Percentiles rank a stretch among this genome's conserved stretches.
Evolutionary conservation across 2,329 filamentous ascomycete species (phyloP).

Genomic region (Calonectria montana): DNA sequence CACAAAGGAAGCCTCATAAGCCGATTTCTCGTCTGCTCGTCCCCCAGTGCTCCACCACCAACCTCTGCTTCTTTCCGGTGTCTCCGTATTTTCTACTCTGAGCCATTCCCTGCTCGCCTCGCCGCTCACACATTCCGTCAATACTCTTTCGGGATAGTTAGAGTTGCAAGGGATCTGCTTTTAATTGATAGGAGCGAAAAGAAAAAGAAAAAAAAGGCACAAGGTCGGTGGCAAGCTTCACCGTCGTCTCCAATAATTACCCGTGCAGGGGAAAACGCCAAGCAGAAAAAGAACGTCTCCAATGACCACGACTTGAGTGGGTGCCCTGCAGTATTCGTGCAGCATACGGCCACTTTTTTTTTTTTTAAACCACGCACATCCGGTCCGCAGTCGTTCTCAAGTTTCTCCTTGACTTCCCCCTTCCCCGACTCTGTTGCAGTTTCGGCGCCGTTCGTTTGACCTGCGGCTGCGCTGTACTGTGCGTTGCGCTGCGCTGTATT

Average conservation of each 20-base stretch:
- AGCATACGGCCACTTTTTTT: constrained; percentile 31
- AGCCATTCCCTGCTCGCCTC: constrained; percentile 6
- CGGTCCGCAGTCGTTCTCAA: constrained; percentile 26
- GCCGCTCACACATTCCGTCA: not conserved
- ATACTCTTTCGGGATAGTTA: constrained; percentile 15
- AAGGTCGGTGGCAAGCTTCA: constrained; percentile 1
- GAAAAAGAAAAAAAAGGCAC: not conserved
- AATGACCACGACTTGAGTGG: constrained; percentile 9
- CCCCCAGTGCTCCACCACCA: constrained; percentile 15
- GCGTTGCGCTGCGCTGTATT: constrained; percentile 18
- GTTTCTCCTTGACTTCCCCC: constrained; percentile 1
- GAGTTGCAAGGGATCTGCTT: constrained; percentile 3
- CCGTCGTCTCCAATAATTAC: constrained; percentile 4
- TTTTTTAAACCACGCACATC: constrained; percentile 30
- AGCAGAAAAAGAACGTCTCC: constrained; percentile 1
- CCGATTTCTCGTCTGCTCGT: constrained; percentile 21
- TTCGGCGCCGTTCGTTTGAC: constrained; percentile 11
- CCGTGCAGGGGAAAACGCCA: constrained; percentile 10
- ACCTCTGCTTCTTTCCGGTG: constrained; percentile 11
- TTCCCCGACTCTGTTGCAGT: not conserved
- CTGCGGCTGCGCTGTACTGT: not conserved
- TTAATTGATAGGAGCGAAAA: not conserved
- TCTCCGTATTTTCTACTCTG: not conserved
- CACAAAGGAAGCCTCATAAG: constrained; percentile 48
- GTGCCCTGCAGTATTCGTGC: constrained; percentile 15